phyloP scores from a whole-genome alignment of 495 filamentous ascomycete species.

The Aspergillus steynii region DNA sequence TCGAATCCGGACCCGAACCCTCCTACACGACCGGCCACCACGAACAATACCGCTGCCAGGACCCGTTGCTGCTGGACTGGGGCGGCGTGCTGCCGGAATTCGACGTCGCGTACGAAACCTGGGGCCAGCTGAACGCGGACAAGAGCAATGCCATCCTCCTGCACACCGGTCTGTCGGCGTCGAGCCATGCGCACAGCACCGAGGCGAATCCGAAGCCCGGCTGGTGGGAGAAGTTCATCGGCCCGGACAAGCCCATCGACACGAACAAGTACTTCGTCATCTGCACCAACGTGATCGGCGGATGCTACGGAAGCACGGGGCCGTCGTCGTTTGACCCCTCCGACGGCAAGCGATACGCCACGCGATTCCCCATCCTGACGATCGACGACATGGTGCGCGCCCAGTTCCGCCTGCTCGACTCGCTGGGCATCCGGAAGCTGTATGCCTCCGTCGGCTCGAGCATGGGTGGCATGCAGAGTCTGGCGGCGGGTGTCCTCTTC shows the following conservation, averaged over 20 bases:
- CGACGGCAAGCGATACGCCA: constrained; percentile 86
- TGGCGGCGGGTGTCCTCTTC: constrained; percentile 87
- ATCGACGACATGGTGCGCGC: constrained; percentile 97
- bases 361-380: constrained; percentile 93
- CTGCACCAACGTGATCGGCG: constrained; percentile 95
- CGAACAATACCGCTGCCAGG: constrained; percentile 66
- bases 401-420: constrained; percentile 87
- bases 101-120: constrained; percentile 89
- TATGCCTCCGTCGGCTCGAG: constrained; percentile 93
- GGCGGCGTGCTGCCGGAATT: constrained; percentile 86
- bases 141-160: constrained; percentile 89
- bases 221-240: constrained; percentile 99
- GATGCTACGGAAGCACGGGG: constrained; percentile 95
- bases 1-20: constrained; percentile 82
- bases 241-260: constrained; percentile 80
- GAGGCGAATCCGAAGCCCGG: constrained; percentile 79
- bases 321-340: constrained; percentile 86
- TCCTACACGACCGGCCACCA: constrained; percentile 89
- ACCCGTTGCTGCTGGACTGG: constrained; percentile 87
- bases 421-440: constrained; percentile 72
- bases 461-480: constrained; percentile 98
- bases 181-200: constrained; percentile 93
- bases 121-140: constrained; percentile 79
- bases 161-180: constrained; percentile 92
- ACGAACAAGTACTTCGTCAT: constrained; percentile 91